Evolutionary conservation across 345 rosid species (phyloP), one percentile per base, ranked within the genome.

Genomic region (Brassica nigra): DNA sequence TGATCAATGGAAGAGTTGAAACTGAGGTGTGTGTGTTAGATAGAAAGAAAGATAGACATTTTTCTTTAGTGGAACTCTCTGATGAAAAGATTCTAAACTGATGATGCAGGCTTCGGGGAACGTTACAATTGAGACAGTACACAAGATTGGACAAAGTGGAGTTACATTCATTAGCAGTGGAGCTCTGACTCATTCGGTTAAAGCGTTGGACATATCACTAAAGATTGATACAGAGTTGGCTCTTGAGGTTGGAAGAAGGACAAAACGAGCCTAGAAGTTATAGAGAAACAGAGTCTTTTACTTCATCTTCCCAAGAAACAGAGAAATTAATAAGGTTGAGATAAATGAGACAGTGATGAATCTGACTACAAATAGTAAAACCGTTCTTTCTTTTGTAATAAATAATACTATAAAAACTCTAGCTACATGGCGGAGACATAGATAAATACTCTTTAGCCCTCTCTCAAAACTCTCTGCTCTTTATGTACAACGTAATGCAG

Each of bases 81-180:
- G 6, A 63, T 64, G 66, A 54, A 23, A 68, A 18, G 23, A 3
- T 36, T 68, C 6, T 62, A 8, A 28, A 15, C 18, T 74, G 2
- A 62, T 85, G 23, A 23, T 68, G 75, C 84, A 93, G 99, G 98
- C 99, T 75, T 91, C 99, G 0, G 99, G 99, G 3, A 95, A 95
- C 82, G 95, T 91, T 71, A 93, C 97, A 8, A 86, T 95, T 62
- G 98, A 95, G 83, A 93, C 97, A 1, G 89, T 91, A 47, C 91
- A 89, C 83, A 86, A 92, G 84, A 95, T 95, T 52, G 97, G 99
- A 80, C 93, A 89, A 80, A 91, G 96, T 59, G 98, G 98, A 69
- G 99, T 95, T 59, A 88, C 97, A 82, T 91, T 84, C 90, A 89
- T 95, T 77, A 93, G 98, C 58, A 95, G 98, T 15, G 99, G 97